Evolutionary conservation across 495 filamentous ascomycete genomes (phyloP).

Genomic region (Aspergillus ostianus): DNA sequence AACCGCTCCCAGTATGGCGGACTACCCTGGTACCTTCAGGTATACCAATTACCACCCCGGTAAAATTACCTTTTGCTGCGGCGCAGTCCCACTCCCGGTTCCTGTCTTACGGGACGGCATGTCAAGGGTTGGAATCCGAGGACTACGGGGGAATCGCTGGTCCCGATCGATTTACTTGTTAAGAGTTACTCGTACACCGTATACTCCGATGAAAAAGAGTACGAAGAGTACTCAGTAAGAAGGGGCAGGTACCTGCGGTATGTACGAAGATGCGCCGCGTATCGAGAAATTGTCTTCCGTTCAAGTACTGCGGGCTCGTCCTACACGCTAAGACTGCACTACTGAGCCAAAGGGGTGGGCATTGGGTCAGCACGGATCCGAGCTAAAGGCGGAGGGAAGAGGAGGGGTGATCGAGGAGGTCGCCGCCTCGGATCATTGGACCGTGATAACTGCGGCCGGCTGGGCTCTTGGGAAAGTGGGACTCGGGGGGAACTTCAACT

Average conservation of each 20-base stretch:
- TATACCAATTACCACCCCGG: too few relatives aligned
- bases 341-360: constrained; percentile 20
- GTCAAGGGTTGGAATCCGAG: not conserved
- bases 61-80: not conserved
- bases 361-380: constrained; percentile 14
- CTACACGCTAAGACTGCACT: constrained; percentile 3
- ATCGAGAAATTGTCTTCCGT: not conserved
- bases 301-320: not conserved
- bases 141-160: not conserved
- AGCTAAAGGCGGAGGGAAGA: constrained; percentile 1
- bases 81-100: not conserved
- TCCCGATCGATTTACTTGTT: too few relatives aligned
- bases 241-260: too few relatives aligned
- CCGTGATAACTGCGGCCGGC: constrained; percentile 1
- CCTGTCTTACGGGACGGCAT: not conserved
- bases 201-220: too few relatives aligned
- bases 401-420: too few relatives aligned
- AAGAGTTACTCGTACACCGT: too few relatives aligned
- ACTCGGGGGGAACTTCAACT: not conserved
- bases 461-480: constrained; percentile 3
- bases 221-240: too few relatives aligned
- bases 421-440: too few relatives aligned
- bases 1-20: not conserved
- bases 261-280: not conserved
- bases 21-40: too few relatives aligned